Percentiles rank a stretch among this genome's conserved stretches.
phyloP scores from a whole-genome alignment of 2,329 filamentous ascomycete genomes.

The Cytospora leucostoma region DNA sequence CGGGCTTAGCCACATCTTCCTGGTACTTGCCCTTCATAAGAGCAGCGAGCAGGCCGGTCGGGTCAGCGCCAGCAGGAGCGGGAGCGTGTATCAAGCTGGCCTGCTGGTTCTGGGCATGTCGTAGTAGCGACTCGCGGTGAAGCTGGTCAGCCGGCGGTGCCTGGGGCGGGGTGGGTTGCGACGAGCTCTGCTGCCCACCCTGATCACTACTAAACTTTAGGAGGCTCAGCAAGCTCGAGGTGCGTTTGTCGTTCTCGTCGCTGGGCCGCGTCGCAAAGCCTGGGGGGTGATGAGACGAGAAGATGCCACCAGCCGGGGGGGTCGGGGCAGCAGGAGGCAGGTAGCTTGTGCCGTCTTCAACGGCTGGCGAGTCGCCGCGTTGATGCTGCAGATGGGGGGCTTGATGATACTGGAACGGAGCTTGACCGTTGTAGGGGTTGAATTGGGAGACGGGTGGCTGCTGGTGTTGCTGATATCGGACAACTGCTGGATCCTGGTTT shows the following conservation, averaged over 20 bases:
- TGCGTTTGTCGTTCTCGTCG: slow-evolving; percentile 46
- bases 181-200: slow-evolving; percentile 27
- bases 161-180: slow-evolving; percentile 30
- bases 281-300: slow-evolving; percentile 43
- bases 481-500: slow-evolving; percentile 21
- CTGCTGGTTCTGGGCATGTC: slow-evolving; percentile 33
- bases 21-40: slow-evolving; percentile 61
- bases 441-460: slow-evolving; percentile 32
- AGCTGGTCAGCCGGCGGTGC: slow-evolving; percentile 31
- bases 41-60: slow-evolving; percentile 59
- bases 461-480: slow-evolving; percentile 29
- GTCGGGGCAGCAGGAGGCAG: slow-evolving; percentile 48
- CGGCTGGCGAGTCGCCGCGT: slow-evolving; percentile 31
- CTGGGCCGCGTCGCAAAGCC: slow-evolving; percentile 41
- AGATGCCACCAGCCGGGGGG: slow-evolving; percentile 44
- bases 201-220: slow-evolving; percentile 58
- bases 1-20: slow-evolving; percentile 46
- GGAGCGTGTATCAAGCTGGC: slow-evolving; percentile 55
- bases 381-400: slow-evolving; percentile 32
- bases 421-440: slow-evolving; percentile 29
- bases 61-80: slow-evolving; percentile 57
- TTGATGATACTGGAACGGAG: slow-evolving; percentile 23
- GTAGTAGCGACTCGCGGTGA: slow-evolving; percentile 33
- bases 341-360: slow-evolving; percentile 26
- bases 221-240: slow-evolving; percentile 59